Evolutionary conservation across 148 eudicot species (phyloP).

Genomic region (Fagopyrum esculentum): DNA sequence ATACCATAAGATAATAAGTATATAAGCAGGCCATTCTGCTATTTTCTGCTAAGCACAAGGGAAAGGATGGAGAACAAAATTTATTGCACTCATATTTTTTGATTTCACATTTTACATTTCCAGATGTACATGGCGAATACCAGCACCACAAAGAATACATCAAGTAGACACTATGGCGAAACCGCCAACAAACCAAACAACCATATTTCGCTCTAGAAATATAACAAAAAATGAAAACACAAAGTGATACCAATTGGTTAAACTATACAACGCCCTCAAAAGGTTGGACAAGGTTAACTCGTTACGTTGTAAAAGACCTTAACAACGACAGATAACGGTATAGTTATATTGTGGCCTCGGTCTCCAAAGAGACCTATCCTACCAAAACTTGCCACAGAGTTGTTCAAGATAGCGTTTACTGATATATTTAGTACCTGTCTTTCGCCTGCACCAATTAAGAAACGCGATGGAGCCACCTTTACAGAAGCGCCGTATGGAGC

Average conservation of each 20-base stretch:
- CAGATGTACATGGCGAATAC: background rate
- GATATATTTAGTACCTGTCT: constrained; percentile 50
- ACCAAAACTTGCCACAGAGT: constrained; percentile 60
- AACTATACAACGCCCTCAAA: background rate
- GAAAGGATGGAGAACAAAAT: background rate
- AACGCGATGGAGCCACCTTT: constrained; percentile 56
- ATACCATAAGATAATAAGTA: too few species aligned
- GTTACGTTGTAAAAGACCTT: constrained; percentile 45
- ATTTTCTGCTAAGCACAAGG: too few species aligned
- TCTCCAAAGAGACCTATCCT: constrained; percentile 86
- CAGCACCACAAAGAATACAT: constrained; percentile 8
- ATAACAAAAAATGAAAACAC: background rate
- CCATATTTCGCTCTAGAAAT: background rate
- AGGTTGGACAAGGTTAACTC: background rate
- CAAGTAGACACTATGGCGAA: background rate
- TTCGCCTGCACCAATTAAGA: constrained; percentile 57
- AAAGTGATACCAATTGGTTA: background rate
- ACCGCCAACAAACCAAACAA: background rate
- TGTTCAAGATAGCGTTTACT: constrained; percentile 51
- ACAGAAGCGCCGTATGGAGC: constrained; percentile 78
- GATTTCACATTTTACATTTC: background rate
- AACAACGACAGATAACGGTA: constrained; percentile 68
- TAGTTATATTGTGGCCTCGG: constrained; percentile 59
- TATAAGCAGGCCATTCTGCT: too few species aligned
- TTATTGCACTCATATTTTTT: constrained; percentile 8